Evolutionary conservation across 495 filamentous ascomycete genomes (phyloP).

Genomic region (Rhypophila decipiens): DNA sequence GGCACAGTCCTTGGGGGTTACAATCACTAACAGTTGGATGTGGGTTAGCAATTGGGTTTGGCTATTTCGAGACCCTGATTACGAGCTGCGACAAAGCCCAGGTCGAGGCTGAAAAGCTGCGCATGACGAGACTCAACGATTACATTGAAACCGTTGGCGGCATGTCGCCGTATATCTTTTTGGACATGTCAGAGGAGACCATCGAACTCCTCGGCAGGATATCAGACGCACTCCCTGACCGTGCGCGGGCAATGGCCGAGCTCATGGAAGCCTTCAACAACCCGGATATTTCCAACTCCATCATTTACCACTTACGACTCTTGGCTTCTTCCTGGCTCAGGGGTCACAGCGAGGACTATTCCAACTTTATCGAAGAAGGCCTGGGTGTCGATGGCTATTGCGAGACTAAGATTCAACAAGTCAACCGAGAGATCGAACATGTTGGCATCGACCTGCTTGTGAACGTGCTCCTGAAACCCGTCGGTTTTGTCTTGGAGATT

Average conservation of each 20-base stretch:
- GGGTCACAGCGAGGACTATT: slow-evolving; percentile 59
- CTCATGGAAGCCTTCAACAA: slow-evolving; percentile 76
- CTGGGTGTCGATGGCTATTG: slow-evolving; percentile 62
- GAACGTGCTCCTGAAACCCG: slow-evolving; percentile 73
- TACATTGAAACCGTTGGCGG: slow-evolving; percentile 63
- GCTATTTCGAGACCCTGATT: slow-evolving; percentile 82
- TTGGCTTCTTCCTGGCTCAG: slow-evolving; percentile 87
- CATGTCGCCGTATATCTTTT: slow-evolving; percentile 59
- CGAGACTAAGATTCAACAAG: slow-evolving; percentile 60
- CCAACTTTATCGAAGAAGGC: slow-evolving; percentile 58
- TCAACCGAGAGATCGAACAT: slow-evolving; percentile 81
- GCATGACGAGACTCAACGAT: slow-evolving; percentile 64
- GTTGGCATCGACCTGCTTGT: slow-evolving; percentile 70
- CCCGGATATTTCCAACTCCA: slow-evolving; percentile 54
- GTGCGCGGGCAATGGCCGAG: slow-evolving; percentile 49
- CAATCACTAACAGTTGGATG: slow-evolving; percentile 31
- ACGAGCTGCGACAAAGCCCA: slow-evolving; percentile 55
- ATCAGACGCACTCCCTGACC: slow-evolving; percentile 46
- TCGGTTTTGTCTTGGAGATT: slow-evolving; percentile 75
- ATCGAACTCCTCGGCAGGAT: slow-evolving; percentile 57
- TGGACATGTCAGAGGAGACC: slow-evolving; percentile 78
- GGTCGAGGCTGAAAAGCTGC: slow-evolving; percentile 60
- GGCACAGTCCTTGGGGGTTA: too few species aligned
- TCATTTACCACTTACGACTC: slow-evolving; percentile 65
- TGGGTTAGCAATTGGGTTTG: slow-evolving; percentile 86